Evolutionary conservation across 1,139 yeast species (phyloP).

Genomic region (Hemisphaericaspora xylanilytica): DNA sequence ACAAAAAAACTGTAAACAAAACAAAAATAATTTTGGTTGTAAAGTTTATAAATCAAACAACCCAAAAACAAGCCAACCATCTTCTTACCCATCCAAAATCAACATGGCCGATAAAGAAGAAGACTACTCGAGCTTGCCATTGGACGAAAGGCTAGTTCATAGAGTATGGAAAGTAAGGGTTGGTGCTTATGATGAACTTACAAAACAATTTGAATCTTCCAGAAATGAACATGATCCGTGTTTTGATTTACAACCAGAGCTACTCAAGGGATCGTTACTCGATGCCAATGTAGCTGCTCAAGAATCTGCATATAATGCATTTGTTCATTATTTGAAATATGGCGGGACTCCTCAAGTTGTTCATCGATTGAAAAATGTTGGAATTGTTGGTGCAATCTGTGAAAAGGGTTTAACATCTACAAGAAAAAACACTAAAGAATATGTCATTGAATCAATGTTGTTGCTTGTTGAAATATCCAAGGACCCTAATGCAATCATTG

Average conservation of each 20-base stretch:
- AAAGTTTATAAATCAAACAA: not conserved
- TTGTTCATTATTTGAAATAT: slow-evolving; percentile 55
- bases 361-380: slow-evolving; percentile 32
- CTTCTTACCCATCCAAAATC: not conserved
- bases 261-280: slow-evolving; percentile 55
- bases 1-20: not conserved
- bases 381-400: slow-evolving; percentile 58
- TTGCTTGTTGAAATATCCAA: slow-evolving; percentile 61
- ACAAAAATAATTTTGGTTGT: not conserved
- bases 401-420: slow-evolving; percentile 81
- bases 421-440: slow-evolving; percentile 71
- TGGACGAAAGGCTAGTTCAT: slow-evolving; percentile 65
- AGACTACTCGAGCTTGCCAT: slow-evolving; percentile 62
- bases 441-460: slow-evolving; percentile 60
- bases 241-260: slow-evolving; percentile 49
- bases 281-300: slow-evolving; percentile 93
- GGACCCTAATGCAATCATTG: slow-evolving; percentile 64
- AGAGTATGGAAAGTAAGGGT: slow-evolving; percentile 91
- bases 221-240: slow-evolving; percentile 55
- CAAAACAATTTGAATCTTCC: slow-evolving; percentile 51
- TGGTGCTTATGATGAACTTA: slow-evolving; percentile 72
- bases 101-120: slow-evolving; percentile 48
- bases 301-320: slow-evolving; percentile 68
- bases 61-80: not conserved
- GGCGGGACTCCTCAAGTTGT: slow-evolving; percentile 49